These are phyloP conservation scores for Lodderomyces parapsilosis DNA, from an alignment of 1,139 yeast species.

Conservation along the genomic window DNA sequence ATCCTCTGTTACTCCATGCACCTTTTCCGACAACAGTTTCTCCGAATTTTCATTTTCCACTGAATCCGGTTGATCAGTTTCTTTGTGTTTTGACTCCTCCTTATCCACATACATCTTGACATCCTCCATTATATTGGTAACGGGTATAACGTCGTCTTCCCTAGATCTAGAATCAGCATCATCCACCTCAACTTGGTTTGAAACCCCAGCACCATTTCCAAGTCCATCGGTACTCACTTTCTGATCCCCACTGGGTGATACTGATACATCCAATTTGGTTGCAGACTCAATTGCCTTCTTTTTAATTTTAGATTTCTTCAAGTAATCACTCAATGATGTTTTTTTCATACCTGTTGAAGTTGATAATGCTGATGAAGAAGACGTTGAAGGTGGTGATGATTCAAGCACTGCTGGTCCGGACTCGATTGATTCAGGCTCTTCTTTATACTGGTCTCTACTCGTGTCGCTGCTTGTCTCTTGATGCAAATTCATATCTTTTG, in stretches of 20 bases:
- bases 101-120: no score
- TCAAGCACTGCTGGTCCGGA: background rate
- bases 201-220: background rate
- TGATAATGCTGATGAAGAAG: background rate
- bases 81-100: no score
- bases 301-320: constrained; percentile 14
- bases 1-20: no score
- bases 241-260: background rate
- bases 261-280: background rate
- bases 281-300: constrained; percentile 2
- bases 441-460: background rate
- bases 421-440: background rate
- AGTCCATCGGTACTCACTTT: background rate
- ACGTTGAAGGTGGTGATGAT: background rate
- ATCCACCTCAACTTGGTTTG: background rate
- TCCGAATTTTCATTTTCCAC: no score
- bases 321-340: constrained; percentile 18
- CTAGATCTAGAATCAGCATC: background rate
- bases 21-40: no score
- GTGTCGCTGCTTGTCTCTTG: background rate
- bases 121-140: no score
- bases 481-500: background rate
- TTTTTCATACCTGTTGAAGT: constrained; percentile 9
- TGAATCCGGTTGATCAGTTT: no score
- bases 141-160: background rate